Evolutionary conservation across 2,329 filamentous ascomycete genomes (phyloP), one percentile per base, ranked within the genome.

Genomic region (Beauveria sp.): DNA sequence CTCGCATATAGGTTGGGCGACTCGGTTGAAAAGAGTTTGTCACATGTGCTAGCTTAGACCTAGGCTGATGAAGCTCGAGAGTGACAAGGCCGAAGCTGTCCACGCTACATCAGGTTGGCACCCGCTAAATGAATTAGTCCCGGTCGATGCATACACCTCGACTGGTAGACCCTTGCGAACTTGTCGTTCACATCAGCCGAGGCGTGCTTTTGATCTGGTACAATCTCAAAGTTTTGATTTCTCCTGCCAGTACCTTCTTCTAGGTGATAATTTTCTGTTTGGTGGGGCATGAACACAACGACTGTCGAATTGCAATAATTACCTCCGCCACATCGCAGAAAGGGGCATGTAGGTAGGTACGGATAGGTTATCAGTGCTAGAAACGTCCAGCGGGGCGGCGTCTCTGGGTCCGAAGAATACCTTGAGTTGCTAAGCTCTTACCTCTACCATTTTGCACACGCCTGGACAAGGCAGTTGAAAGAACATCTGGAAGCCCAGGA

Each of bases 121-220:
- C 59, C 59, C 59, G 59, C 22, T 61, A 61, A 37, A 56, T 61
- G 59, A 61, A 61, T 61, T 61, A 50, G 52, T 37, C 59, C 59
- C 53, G 52, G 43, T 61, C 59, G 37, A 46, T 61, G 59, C 59
- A 61, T 61, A 61, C 20, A 14, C 52, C 55, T 24, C 22, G 22
- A 41, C 55, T 37, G 12, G 12, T 37, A 37, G 34, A 37, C 34
- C 34, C 44, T 50, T 16, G 16, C 30, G 14, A 34, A 37, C 43
- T 20, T 12, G 10, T 34, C 28, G 6, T 56, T 26, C n/a, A 5
- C 41, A 28, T 34, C 28, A 37, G 41, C 34, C 8, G 3, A 10
- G 26, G 8, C 16, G 3, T n/a, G 10, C 18, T 37, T 34, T 37
- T 9, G 1, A 20, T 40, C 12, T 52, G 30, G 14, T 37, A 14